Percentiles rank a stretch among this genome's conserved stretches.
These are phyloP conservation scores for Inonotus hispidus DNA, from an alignment of 1,284 basidiomycete genomes.

Conservation along the genomic window DNA sequence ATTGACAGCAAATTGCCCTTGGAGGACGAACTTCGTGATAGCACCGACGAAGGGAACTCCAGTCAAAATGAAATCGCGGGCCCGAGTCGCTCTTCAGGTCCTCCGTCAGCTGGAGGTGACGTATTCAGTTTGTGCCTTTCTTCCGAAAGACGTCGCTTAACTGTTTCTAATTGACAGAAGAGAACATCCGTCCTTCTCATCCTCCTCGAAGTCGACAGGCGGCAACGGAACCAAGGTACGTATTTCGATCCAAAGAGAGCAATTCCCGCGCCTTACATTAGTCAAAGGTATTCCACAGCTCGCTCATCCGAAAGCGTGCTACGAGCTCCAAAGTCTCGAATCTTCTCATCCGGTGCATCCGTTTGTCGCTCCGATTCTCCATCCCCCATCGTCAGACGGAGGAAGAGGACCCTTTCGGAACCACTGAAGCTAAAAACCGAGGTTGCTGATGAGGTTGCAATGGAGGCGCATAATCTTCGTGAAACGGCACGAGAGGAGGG, in stretches of 20 bases:
- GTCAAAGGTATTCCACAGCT: not conserved
- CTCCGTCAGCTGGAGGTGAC: not conserved
- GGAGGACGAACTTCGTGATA: constrained; percentile 1
- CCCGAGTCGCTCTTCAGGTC: not conserved
- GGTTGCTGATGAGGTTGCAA: not conserved
- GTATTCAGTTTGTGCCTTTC: not conserved
- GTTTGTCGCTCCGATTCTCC: not conserved
- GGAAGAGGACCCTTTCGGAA: not conserved
- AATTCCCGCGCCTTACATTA: not conserved
- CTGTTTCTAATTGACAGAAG: not conserved
- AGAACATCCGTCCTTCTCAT: not conserved
- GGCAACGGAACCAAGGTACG: not conserved
- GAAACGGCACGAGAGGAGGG: not conserved
- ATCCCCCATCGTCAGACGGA: not conserved
- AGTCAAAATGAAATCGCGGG: not conserved
- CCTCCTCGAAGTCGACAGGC: not conserved
- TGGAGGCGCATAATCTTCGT: not conserved
- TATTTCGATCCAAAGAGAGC: not conserved
- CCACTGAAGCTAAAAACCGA: not conserved
- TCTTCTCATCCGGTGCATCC: not conserved
- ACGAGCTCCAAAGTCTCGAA: not conserved
- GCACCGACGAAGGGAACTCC: not conserved
- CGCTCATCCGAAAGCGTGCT: not conserved
- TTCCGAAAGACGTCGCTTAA: not conserved
- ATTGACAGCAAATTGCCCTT: constrained; percentile 18